A percentile compares a stretch with the other conserved stretches of the same genome.
Evolutionary conservation across 2,329 filamentous ascomycete genomes (phyloP).

Genomic region (Aspergillus sp.): DNA sequence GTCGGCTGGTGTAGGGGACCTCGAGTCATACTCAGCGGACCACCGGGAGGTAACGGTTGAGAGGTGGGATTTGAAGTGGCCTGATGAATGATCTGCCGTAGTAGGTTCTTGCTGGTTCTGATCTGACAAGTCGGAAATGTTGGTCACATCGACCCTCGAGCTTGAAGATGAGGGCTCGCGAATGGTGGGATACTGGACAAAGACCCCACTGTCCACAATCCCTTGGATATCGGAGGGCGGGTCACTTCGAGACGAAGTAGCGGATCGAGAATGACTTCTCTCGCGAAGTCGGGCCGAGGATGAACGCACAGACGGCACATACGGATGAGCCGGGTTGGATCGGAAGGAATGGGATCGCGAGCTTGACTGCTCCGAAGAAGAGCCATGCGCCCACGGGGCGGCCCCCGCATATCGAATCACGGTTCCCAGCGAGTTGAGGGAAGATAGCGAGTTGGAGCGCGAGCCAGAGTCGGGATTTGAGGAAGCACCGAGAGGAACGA

Average conservation of each 20-base stretch:
- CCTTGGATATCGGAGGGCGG: conserved; percentile 39
- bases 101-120: conserved; percentile 28
- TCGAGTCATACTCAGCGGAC: conserved; percentile 35
- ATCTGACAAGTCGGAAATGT: conserved; percentile 21
- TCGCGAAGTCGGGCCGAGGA: conserved; percentile 29
- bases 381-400: conserved; percentile 34
- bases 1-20: conserved; percentile 23
- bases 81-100: conserved; percentile 33
- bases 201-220: conserved; percentile 35
- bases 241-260: conserved; percentile 34
- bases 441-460: conserved; percentile 41
- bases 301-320: conserved; percentile 35
- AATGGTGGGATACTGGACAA: conserved; percentile 41
- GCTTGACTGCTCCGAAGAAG: conserved; percentile 33
- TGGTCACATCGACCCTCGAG: conserved; percentile 41
- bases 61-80: conserved; percentile 43
- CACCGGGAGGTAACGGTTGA: conserved; percentile 47
- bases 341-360: conserved; percentile 38
- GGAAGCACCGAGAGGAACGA: conserved; percentile 32
- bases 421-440: conserved; percentile 41
- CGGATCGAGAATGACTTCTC: conserved; percentile 32
- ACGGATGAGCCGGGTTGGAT: conserved; percentile 40
- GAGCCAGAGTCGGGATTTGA: conserved; percentile 33
- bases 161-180: conserved; percentile 39
- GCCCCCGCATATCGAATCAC: conserved; percentile 39